Evolutionary conservation across 2,329 filamentous ascomycete species (phyloP).

Genomic region (Rhytidhysteron rufulum): DNA sequence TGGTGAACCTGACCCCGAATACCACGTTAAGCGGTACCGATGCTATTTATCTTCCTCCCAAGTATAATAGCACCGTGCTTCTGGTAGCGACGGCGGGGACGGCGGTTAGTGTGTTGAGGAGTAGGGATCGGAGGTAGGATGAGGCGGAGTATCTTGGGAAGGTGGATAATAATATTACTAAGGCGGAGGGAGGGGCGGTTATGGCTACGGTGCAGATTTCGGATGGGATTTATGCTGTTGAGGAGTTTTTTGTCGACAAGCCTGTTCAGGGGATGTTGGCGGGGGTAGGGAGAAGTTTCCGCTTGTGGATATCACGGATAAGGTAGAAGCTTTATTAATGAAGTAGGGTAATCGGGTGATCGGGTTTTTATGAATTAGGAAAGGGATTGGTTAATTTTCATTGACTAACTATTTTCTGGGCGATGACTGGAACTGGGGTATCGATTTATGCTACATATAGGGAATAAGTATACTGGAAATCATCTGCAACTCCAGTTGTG

Average conservation of each 20-base stretch:
- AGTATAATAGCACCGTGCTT: slow-evolving; percentile 11
- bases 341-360: too few relatives aligned
- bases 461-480: too few relatives aligned
- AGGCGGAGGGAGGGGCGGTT: slow-evolving; percentile 5
- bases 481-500: too few relatives aligned
- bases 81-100: slow-evolving; percentile 10
- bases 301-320: slow-evolving; percentile 11
- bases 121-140: slow-evolving; percentile 9
- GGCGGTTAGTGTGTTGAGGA: slow-evolving; percentile 10
- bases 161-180: slow-evolving; percentile 1
- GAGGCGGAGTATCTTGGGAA: slow-evolving; percentile 9
- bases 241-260: slow-evolving; percentile 15
- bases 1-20: slow-evolving; percentile 5
- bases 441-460: too few relatives aligned
- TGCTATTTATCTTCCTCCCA: slow-evolving; percentile 10
- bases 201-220: slow-evolving; percentile 11
- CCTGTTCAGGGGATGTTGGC: slow-evolving; percentile 12
- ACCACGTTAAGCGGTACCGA: slow-evolving; percentile 6
- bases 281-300: slow-evolving; percentile 10
- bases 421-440: too few relatives aligned
- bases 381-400: too few relatives aligned
- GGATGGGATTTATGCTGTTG: slow-evolving; percentile 10
- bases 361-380: too few relatives aligned
- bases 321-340: slow-evolving; percentile 8
- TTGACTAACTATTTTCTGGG: too few relatives aligned